phyloP scores from a whole-genome alignment of 768 basidiomycete genomes.

The Rubroboletus satanas region DNA sequence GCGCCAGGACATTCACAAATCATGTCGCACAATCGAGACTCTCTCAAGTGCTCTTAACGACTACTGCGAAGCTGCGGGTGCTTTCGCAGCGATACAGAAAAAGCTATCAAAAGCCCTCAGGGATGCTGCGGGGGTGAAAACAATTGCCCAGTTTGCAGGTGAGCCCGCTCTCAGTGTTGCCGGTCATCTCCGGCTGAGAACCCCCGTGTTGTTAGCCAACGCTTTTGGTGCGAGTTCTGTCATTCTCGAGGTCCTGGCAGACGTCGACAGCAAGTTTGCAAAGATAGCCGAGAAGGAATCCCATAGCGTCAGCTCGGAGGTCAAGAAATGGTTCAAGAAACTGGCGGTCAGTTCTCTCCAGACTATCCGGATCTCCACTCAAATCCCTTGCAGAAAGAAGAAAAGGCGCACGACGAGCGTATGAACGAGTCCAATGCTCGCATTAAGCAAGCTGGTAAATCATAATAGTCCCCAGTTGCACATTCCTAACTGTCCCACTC shows the following conservation, averaged over 20 bases:
- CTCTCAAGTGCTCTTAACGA: slow-evolving; percentile 65
- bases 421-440: slow-evolving; percentile 62
- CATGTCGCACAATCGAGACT: slow-evolving; percentile 70
- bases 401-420: slow-evolving; percentile 70
- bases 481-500: slow-evolving; percentile 3
- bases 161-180: slow-evolving; percentile 16
- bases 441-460: slow-evolving; percentile 71
- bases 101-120: slow-evolving; percentile 67
- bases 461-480: background rate
- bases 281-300: slow-evolving; percentile 75
- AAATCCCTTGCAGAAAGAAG: slow-evolving; percentile 60
- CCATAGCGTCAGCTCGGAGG: slow-evolving; percentile 56
- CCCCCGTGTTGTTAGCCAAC: slow-evolving; percentile 44
- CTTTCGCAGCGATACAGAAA: slow-evolving; percentile 65
- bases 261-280: slow-evolving; percentile 70
- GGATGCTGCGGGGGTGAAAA: slow-evolving; percentile 60
- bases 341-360: slow-evolving; percentile 51
- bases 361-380: background rate
- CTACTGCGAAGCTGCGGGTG: slow-evolving; percentile 68
- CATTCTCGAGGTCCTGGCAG: slow-evolving; percentile 67
- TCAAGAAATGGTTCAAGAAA: slow-evolving; percentile 87
- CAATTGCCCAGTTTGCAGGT: slow-evolving; percentile 63
- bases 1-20: slow-evolving; percentile 71
- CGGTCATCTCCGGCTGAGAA: background rate
- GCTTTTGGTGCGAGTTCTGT: slow-evolving; percentile 60